A percentile compares a stretch with the other conserved stretches of the same genome.
phyloP scores from a whole-genome alignment of 768 basidiomycete species.

The Mycena chlorophos region DNA sequence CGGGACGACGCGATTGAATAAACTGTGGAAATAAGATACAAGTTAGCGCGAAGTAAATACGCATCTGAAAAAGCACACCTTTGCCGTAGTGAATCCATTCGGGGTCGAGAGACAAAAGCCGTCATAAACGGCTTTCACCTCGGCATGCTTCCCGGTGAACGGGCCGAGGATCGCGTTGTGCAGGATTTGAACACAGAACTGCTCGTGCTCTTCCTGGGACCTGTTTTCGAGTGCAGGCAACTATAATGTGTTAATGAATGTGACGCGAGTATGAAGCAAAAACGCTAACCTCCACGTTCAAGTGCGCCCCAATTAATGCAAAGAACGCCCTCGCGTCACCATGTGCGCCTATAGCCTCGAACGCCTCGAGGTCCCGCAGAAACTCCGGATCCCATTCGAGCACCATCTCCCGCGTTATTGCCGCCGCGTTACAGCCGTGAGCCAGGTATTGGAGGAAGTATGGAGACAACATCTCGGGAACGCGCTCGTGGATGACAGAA shows the following conservation, averaged over 20 bases:
- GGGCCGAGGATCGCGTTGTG: neutral
- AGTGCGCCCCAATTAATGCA: neutral
- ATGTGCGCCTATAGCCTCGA: neutral
- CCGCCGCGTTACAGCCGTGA: constrained; percentile 5
- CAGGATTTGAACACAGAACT: neutral
- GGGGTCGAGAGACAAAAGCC: neutral
- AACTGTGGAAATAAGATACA: neutral
- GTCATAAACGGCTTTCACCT: neutral
- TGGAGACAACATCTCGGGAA: constrained; percentile 11
- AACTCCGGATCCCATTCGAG: constrained; percentile 16
- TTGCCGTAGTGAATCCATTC: neutral
- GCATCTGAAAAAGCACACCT: neutral
- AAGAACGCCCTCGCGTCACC: neutral
- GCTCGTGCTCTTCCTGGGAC: neutral
- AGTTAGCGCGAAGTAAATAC: neutral
- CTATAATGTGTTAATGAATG: neutral
- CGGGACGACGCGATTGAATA: neutral
- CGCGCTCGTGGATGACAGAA: constrained; percentile 3
- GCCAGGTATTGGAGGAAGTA: constrained; percentile 10
- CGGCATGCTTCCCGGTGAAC: neutral
- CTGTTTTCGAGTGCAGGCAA: neutral
- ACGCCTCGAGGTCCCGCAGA: neutral
- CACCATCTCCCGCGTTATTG: constrained; percentile 1
- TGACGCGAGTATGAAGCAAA: neutral
- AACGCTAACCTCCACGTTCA: neutral